Conservation (phyloP, 768 basidiomycete species). For the Mycena metata region DNA sequence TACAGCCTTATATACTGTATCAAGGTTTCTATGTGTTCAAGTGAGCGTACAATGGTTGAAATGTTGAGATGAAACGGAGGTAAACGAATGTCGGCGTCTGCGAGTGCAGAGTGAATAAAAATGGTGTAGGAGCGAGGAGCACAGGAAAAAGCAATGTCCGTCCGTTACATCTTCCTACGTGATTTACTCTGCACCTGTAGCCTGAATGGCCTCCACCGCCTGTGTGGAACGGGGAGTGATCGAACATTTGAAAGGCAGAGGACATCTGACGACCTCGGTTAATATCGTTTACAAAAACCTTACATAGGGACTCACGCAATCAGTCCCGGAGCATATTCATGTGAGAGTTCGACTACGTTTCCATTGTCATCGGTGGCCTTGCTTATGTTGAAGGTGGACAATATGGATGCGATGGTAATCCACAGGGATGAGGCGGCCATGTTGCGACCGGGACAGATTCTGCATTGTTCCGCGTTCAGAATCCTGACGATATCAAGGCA, state of each 20-base stretch:
- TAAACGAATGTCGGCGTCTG: no score
- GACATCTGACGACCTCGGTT: not conserved
- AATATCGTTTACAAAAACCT: not conserved
- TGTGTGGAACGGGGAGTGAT: slow-evolving; percentile 13
- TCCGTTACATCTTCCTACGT: no score
- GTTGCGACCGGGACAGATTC: slow-evolving; percentile 37
- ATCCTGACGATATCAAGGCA: no score
- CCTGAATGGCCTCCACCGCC: slow-evolving; percentile 1
- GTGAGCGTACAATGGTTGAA: no score
- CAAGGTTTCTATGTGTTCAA: no score
- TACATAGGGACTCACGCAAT: slow-evolving; percentile 5
- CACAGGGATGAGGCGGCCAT: slow-evolving; percentile 15
- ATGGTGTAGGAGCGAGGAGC: no score
- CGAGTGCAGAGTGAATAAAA: no score
- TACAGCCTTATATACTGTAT: no score
- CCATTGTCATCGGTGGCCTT: slow-evolving; percentile 25
- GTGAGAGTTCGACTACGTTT: slow-evolving; percentile 44
- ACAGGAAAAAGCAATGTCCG: no score
- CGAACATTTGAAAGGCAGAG: slow-evolving; percentile 22
- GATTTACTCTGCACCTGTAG: no score
- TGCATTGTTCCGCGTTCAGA: not conserved
- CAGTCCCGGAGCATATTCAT: slow-evolving; percentile 21
- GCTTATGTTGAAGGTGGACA: slow-evolving; percentile 29
- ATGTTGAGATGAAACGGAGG: no score
- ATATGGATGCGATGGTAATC: slow-evolving; percentile 22